Evolutionary conservation across 371 early-diverging fungal species (phyloP), one percentile per base, ranked within the genome.

Genomic region (Nematocida ausubeli): DNA sequence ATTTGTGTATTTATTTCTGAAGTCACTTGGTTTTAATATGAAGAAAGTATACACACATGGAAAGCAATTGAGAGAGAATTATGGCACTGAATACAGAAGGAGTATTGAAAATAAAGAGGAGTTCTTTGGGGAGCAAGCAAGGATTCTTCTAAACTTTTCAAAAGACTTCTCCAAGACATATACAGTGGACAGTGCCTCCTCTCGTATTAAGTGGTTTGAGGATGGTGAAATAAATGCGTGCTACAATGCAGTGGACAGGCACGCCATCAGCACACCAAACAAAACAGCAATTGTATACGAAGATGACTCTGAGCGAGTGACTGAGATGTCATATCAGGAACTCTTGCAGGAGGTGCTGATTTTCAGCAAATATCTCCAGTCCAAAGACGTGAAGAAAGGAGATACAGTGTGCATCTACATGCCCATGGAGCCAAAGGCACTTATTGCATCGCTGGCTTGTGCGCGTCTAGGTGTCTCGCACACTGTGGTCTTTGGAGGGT

Each of bases 171-270:
- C 65, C n/a, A 67, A 4, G 6, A 37, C 28, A 40, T 2, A 56
- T 7, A n/a, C 26, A 34, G 57, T 6, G 19, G 40, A 67, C 2
- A 2, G 4, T 19, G 24, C 7, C 12, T 56, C 60, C 6, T 16
- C 28, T 1, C 37, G 92, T 81, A 88, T 92, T 57, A 88, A 90
- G 64, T 95, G 95, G 94, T 96, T 95, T 88, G 86, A 88, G 22
- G 92, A 91, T 63, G 97, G 96, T 44, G 87, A 90, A 82, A 85
- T 95, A 73, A 96, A 96, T 85, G 92, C 91, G 16, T 89, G 91
- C 44, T 92, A 92, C 88, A 96, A 95, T 88, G 93, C 94, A 87
- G 90, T 96, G 34, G 97, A 96, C 82, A 91, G 95, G 52, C 93
- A 94, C 87, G 94, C 92, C 39, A 32, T 44, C 2, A n/a, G 30